Evolutionary conservation across 306 rosid genomes (phyloP).

Genomic region (Amphicarpaea edgeworthii): DNA sequence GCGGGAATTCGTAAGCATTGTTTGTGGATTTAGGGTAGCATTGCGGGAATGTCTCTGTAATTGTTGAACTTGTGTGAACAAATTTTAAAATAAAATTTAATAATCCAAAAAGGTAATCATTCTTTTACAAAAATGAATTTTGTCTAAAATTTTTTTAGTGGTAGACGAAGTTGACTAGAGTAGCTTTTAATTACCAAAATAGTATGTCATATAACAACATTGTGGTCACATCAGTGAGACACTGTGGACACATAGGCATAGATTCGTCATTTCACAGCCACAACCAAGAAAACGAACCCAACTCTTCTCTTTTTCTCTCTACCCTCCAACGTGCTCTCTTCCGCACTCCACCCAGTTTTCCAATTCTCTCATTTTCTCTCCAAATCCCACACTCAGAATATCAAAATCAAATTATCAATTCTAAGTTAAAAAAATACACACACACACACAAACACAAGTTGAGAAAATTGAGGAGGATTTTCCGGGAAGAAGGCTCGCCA

Average conservation of each 20-base stretch:
- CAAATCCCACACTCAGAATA: neutral
- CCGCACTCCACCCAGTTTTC: neutral
- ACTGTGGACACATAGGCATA: neutral
- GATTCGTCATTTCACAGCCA: conserved; percentile 30
- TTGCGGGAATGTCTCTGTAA: too few species aligned
- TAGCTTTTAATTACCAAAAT: too few species aligned
- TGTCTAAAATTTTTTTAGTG: too few species aligned
- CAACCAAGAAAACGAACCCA: neutral
- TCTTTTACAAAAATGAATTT: too few species aligned
- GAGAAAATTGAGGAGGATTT: conserved; percentile 19
- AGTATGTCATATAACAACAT: too few species aligned
- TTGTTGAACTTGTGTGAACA: too few species aligned
- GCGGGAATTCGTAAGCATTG: too few species aligned
- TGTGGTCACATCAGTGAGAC: neutral
- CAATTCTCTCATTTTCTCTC: neutral
- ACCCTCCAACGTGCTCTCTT: conserved; percentile 27
- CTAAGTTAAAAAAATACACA: neutral
- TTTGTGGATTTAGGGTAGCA: too few species aligned
- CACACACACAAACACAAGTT: neutral
- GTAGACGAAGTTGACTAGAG: too few species aligned
- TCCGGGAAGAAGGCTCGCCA: conserved; percentile 45
- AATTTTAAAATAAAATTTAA: too few species aligned
- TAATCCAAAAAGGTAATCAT: too few species aligned
- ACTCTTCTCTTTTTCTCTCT: neutral
- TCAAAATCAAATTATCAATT: neutral